Conservation (phyloP, 305 asterid species). For the Rubia balearica region DNA sequence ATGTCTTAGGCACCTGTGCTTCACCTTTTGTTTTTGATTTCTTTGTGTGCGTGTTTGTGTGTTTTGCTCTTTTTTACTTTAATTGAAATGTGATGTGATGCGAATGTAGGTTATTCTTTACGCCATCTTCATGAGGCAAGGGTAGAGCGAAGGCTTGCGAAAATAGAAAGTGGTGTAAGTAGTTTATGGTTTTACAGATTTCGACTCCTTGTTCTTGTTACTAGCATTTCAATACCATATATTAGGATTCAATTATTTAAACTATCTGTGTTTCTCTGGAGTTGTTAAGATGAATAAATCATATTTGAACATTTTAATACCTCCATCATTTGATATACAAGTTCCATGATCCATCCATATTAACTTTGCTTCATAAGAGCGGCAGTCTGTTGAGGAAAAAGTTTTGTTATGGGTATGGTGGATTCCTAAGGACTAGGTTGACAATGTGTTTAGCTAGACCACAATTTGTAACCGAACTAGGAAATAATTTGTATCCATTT, state of each 20-base stretch:
- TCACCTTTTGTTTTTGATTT: neutral
- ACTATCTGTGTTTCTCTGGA: neutral
- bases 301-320: neutral
- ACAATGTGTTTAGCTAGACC: neutral
- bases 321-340: neutral
- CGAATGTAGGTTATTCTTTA: neutral
- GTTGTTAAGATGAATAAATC: neutral
- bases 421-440: neutral
- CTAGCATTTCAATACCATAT: neutral
- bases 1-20: neutral
- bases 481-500: neutral
- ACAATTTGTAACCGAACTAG: neutral
- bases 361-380: neutral
- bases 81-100: neutral
- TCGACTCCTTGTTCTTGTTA: neutral
- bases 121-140: constrained; percentile 8
- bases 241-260: neutral
- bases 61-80: neutral
- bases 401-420: neutral
- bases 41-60: neutral
- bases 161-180: constrained; percentile 10
- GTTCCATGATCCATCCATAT: neutral
- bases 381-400: neutral
- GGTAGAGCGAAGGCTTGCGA: constrained; percentile 4
- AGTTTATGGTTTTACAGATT: neutral